Conservation (phyloP, 768 basidiomycete genomes). For the Suillus alpinus region DNA sequence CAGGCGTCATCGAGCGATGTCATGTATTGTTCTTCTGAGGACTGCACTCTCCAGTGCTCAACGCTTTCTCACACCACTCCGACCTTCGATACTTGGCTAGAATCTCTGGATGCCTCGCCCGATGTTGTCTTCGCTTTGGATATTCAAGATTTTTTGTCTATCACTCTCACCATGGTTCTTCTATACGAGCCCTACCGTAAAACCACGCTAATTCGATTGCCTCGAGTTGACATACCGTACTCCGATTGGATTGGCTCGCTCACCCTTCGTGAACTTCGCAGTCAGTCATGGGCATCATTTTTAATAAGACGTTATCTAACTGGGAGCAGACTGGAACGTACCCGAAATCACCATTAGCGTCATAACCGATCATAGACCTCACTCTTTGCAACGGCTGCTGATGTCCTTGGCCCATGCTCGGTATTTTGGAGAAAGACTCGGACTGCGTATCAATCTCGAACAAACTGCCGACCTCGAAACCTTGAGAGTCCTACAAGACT, state of each 20-base stretch:
- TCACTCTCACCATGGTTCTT: constrained; percentile 18
- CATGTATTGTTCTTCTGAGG: constrained; percentile 11
- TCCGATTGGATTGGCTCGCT: constrained; percentile 64
- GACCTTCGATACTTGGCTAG: constrained; percentile 31
- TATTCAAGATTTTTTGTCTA: constrained; percentile 26
- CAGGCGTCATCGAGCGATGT: constrained; percentile 4
- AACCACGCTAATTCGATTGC: constrained; percentile 41
- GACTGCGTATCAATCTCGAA: constrained; percentile 71
- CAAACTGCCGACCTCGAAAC: constrained; percentile 69
- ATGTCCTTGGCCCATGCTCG: constrained; percentile 52
- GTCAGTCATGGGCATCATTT: constrained; percentile 34
- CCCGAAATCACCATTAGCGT: constrained; percentile 69
- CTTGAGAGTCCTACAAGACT: constrained; percentile 43
- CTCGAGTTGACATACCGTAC: constrained; percentile 46
- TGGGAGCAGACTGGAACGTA: constrained; percentile 63
- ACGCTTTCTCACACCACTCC: constrained; percentile 9
- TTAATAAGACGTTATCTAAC: constrained; percentile 1
- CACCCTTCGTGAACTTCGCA: constrained; percentile 53
- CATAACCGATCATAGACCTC: constrained; percentile 75
- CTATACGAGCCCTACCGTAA: constrained; percentile 21
- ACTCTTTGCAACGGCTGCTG: constrained; percentile 66
- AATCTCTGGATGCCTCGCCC: constrained; percentile 20
- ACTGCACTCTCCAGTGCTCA: constrained; percentile 18
- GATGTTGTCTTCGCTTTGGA: constrained; percentile 36
- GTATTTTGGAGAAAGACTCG: constrained; percentile 69